Conservation (phyloP, 2,329 filamentous ascomycete genomes). For the Hyphodiscus sp. region DNA sequence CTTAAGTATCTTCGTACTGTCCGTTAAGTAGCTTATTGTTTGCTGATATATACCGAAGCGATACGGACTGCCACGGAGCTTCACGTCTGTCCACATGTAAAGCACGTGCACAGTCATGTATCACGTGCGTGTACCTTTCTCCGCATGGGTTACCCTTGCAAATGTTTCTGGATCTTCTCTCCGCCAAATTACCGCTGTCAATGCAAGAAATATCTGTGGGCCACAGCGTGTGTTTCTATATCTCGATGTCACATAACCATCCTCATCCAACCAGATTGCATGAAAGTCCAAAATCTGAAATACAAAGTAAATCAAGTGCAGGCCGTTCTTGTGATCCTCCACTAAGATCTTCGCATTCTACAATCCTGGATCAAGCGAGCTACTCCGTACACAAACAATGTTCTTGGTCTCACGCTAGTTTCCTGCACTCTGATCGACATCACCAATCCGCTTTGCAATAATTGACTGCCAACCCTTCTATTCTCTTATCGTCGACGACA, state of each 20-base stretch:
- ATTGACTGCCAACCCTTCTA: too few species aligned
- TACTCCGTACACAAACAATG: background rate
- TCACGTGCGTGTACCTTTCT: background rate
- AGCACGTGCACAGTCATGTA: too few species aligned
- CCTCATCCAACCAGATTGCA: background rate
- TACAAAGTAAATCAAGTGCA: background rate
- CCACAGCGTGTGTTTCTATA: background rate
- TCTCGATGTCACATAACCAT: background rate
- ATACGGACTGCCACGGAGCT: too few species aligned
- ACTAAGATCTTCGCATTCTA: background rate
- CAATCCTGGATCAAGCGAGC: background rate
- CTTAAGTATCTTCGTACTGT: too few species aligned
- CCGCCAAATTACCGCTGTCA: background rate
- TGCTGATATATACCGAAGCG: too few species aligned
- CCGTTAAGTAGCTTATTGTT: too few species aligned
- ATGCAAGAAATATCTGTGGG: background rate
- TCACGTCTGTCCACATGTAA: too few species aligned
- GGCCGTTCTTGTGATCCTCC: background rate
- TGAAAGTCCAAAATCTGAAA: background rate
- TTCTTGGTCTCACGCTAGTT: background rate
- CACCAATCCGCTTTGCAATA: background rate
- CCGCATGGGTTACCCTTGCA: background rate
- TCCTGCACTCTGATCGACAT: background rate
- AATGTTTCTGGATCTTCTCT: background rate
- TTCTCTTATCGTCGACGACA: background rate